Base-by-base conservation (phyloP, 2,329 filamentous ascomycete genomes). In the Botrytis galanthina region DNA sequence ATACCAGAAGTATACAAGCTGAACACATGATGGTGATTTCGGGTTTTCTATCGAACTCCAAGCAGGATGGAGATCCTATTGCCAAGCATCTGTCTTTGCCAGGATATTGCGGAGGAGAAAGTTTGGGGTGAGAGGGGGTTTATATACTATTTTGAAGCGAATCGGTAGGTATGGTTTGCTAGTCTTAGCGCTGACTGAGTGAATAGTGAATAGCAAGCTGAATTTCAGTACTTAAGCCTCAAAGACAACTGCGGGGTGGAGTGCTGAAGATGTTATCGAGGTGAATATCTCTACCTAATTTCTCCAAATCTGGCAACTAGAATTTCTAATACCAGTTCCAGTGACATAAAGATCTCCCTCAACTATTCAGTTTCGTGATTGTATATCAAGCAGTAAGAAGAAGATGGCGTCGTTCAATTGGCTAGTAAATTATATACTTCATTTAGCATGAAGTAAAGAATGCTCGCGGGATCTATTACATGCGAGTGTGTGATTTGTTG, bases 1-100 rank as follows among this genome's bases (percentile, higher is more conserved):
- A n/a, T n/a, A 3, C 26, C 4, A 0, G 10, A n/a, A 51, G 3
- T n/a, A 0, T 16, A n/a, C 1, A 16, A 26, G 0, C 12, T 51
- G 48, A 1, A 51, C 16, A 16, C 22, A 7, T 1, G 14, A 0
- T 51, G 10, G 3, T 0, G 10, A 51, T 14, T 0, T 3, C 5
- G 12, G 2, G 16, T 14, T 51, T 0, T 1, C 10, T 14, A 3
- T 51, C 12, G 3, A 16, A 0, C 3, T 51, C 4, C 22, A 51
- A n/a, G 10, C 22, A 26, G 22, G 10, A 14, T 14, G 3, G 22
- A 46, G 10, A 48, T 44, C 16, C 16, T 12, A 9, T 37, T 37
- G 35, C 5, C 35, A 37, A 7, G 7, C 5, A 6, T 6, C 4
- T 6, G 7, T 37, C 35, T 1, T 37, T 37, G 4, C 6, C 5